Base-by-base conservation (phyloP, 2,329 filamentous ascomycete genomes). In the Ophiognomonia clavigignenti-juglandacearum region DNA sequence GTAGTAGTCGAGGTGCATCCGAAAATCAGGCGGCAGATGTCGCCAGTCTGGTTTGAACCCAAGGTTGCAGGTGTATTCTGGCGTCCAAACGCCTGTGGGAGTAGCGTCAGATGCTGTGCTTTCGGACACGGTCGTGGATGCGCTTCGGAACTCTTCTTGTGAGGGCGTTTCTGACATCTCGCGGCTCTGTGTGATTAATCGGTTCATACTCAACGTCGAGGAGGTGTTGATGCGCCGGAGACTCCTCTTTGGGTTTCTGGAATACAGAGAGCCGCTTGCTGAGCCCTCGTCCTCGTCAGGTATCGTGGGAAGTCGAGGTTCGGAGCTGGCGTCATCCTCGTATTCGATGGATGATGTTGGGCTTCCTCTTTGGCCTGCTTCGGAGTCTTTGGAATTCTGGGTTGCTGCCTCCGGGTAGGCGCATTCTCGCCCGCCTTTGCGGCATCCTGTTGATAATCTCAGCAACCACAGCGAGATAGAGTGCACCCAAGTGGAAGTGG, bases 401-500 rank as follows among this genome's bases (percentile, higher is more conserved):
- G 59, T 55, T 23, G 80, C 70, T 24, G 83, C 73, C 39, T 92
- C 88, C 3, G 93, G 92, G 63, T 96, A 98, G 49, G 86, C 75
- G 64, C 93, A 98, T 54, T 95, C 88, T 67, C 93, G 80, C 56
- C 83, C 87, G 41, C 92, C 93, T 67, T 97, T 98, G 57, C 83
- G 85, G 66, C 93, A 98, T 59, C 92, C 90, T 86, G 52, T 35
- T 13, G 41, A 19, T 41, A 45, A 58, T 65, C 41, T 36, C 47
- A 43, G 45, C 27, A 44, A 34, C n/a, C n/a, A n/a, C n/a, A n/a
- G n/a, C n/a, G n/a, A n/a, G n/a, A n/a, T n/a, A n/a, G n/a, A 22
- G 18, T 16, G 20, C 29, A 14, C 16, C 19, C 20, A 18, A 14
- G n/a, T 16, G 27, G 3, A 19, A 40, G 45, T 43, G 26, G 37